Base-by-base conservation (phyloP, 2,329 filamentous ascomycete genomes). In the Chaetoscypha palmicola region DNA sequence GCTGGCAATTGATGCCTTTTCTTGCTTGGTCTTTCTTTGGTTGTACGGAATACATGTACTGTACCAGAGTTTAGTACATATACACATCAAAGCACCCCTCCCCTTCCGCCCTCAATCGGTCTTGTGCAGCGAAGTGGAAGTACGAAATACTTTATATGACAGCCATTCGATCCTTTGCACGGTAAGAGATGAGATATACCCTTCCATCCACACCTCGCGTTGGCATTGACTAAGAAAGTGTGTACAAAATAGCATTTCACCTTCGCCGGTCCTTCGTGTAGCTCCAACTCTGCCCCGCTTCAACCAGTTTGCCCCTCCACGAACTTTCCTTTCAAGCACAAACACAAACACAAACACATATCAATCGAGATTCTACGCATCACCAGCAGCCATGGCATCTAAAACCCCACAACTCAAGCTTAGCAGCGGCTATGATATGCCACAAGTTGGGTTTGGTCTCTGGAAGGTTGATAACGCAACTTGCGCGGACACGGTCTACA, bases 381-480 rank as follows among this genome's bases (percentile, higher is more conserved):
- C 45, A 30, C 23, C 42, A 50, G 49, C 20, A 43, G 66, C 64
- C 60, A 46, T 59, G 39, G 28, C 31, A 14, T n/a, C n/a, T n/a
- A n/a, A n/a, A n/a, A n/a, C 30, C n/a, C 21, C 39, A 7, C 9
- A 21, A 22, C 56, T 72, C 53, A 71, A 67, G 52, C 66, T 73
- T 43, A 69, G 66, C 50, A 67, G 62, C 47, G 70, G 70, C 52
- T 59, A 68, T 50, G 57, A 71, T 49, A 79, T 79, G 75, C 76
- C 76, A 37, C 68, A 75, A 47, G 77, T 81, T 38, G 77, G 77
- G 53, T 79, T 80, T 58, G 77, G 77, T 41, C 69, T 86, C 30
- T 86, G 82, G 82, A 86, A 86, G 64, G 79, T 86, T 44, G 74
- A 73, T 59, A 77, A 77, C 48, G 71, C 72, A 19, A 79, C 73